Evolutionary conservation across 192 early-diverging fungal genomes (phyloP), one percentile per base, ranked within the genome.

Genomic region (Gonapodya prolifera): DNA sequence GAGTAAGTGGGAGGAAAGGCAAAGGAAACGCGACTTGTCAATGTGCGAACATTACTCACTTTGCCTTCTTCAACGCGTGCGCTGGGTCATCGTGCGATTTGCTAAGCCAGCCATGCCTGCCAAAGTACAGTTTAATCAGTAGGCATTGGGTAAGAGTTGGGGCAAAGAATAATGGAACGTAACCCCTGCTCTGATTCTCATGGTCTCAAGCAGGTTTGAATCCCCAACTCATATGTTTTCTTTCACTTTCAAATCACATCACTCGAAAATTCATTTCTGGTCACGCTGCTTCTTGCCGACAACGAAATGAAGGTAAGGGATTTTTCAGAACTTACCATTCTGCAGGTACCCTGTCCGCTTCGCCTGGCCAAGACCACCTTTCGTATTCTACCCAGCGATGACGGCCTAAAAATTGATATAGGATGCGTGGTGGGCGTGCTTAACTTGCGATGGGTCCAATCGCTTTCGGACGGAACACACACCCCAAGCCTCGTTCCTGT

Each of bases 381-480:
- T 73, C 29, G 71, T 73, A 73, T 29, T 73, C 71, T 32, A 73
- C 71, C 71, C 71, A 73, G 71, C 71, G 71, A 2, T 73, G 28
- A 29, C 71, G 71, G 71, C 31, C 71, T 73, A 29, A 2, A 73
- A n/a, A n/a, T n/a, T n/a, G n/a, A n/a, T n/a, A 32, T 73, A 32
- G 28, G 28, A 29, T 16, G 71, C 2, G 32, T 2, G 18, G 8
- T 16, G 32, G 29, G 71, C 18, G 8, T 32, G 28, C 2, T 8
- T 32, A 73, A 2, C 71, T 2, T 73, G 28, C 71, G 28, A 13
- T 2, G 2, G 71, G 16, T 30, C 71, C 13, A n/a, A 69, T 69
- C 45, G 13, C 71, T 8, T 73, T 32, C 8, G 28, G 71, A 18
- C 8, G 71, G 29, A 73, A 73, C 71, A 32, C 71, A 32, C 18